phyloP scores from a whole-genome alignment of 176 grass and related monocot species.

The Cenchrus fungigraminus region DNA sequence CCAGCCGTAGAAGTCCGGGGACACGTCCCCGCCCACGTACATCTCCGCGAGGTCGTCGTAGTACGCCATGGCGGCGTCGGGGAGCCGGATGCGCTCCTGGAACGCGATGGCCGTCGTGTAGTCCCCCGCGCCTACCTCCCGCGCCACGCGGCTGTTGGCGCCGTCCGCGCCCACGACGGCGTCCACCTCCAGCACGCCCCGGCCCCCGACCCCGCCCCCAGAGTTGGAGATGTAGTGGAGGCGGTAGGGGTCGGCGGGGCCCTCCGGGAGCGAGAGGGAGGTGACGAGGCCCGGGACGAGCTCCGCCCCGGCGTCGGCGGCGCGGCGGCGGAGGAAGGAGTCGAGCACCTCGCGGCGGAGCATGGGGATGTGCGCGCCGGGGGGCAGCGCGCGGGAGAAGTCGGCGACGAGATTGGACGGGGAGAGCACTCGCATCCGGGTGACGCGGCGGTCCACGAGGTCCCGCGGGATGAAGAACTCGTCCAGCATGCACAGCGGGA shows the following conservation, averaged over 20 bases:
- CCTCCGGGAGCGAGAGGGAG: constrained; percentile 51
- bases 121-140: constrained; percentile 67
- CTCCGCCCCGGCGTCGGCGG: constrained; percentile 54
- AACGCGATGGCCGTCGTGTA: constrained; percentile 97
- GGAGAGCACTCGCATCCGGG: constrained; percentile 80
- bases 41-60: constrained; percentile 97
- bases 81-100: constrained; percentile 93
- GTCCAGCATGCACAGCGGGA: constrained; percentile 91
- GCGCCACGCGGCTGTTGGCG: constrained; percentile 88
- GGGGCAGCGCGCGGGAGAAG: constrained; percentile 68
- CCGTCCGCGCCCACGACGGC: constrained; percentile 87
- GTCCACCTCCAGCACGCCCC: constrained; percentile 66
- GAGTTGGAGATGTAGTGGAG: constrained; percentile 67
- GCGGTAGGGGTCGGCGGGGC: constrained; percentile 59
- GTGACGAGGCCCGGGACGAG: constrained; percentile 78
- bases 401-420: constrained; percentile 83
- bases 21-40: constrained; percentile 89
- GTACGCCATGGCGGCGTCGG: constrained; percentile 63
- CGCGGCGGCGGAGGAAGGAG: constrained; percentile 74
- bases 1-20: constrained; percentile 96
- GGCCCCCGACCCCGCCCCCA: neutral
- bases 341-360: constrained; percentile 94
- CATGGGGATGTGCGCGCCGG: constrained; percentile 85
- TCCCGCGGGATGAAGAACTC: constrained; percentile 77
- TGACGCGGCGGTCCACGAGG: constrained; percentile 84